Base-by-base conservation (phyloP, 768 basidiomycete genomes). In the Lepiota venenata region DNA sequence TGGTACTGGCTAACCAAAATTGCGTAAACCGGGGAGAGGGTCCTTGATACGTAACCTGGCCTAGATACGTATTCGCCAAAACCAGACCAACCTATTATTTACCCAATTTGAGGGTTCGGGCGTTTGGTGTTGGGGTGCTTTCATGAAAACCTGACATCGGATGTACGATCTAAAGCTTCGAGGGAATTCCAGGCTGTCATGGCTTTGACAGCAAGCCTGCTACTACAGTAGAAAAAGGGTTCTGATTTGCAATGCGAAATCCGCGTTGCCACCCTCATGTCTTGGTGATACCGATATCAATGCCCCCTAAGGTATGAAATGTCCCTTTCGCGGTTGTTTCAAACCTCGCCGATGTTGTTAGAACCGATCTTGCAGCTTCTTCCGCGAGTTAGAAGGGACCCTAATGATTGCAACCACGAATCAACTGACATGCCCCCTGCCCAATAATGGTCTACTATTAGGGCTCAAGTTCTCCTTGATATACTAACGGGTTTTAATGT, bases 121-220 rank as follows among this genome's bases (percentile, higher is more conserved):
- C n/a, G 38, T 47, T 46, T 18, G 21, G 29, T 47, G 52, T 22
- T 48, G 46, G 53, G 53, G 53, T 55, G 46, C 53, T 43, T 55
- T 41, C 44, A 35, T 38, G 10, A 36, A 18, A 35, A 14, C 20
- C 46, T n/a, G 47, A 45, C 16, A 48, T n/a, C 42, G 11, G 15
- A 25, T 20, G 14, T 3, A 35, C 18, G 38, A 32, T 45, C 46
- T 42, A 25, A 55, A 43, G 53, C 39, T 48, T 55, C 53, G 15
- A 55, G 43, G 39, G 40, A 52, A n/a, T 46, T 32, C 52, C 21
- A n/a, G 7, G 12, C 20, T 29, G 36, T 45, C 18, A 48, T 2
- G 15, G 21, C 36, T 18, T 44, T 14, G 32, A 36, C 42, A 16
- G 39, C 35, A 38, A 39, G 15, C 12, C 39, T 29, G 16, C n/a